Evolutionary conservation across 805 yeast species (phyloP), one percentile per base, ranked within the genome.

Genomic region (Cyberlindnera sargentensis): DNA sequence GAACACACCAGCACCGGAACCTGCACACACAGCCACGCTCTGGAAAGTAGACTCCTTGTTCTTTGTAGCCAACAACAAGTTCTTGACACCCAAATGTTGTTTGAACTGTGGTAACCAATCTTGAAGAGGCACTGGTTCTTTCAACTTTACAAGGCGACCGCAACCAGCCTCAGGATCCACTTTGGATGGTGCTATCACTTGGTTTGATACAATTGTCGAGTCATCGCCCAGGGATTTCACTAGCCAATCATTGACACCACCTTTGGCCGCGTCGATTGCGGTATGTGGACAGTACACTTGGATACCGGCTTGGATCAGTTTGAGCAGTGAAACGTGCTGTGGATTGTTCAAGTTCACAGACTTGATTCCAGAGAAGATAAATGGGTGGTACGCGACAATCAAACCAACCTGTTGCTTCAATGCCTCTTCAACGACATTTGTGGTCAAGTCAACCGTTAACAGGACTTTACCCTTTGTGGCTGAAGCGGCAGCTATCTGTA

Each of bases 161-260:
- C 84, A 84, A 0, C 97, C 98, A 35, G 84, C 82, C 4, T 70
- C 78, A 11, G 50, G 52, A 15, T 56, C 60, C 2, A 56, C 58
- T 5, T 59, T 49, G 37, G 70, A 71, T 1, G 76, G 72, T 39
- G 70, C 68, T 36, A 82, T 70, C 25, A 79, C 66, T 5, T 51
- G 24, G 47, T 50, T 38, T 26, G 38, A 34, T 52, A 61, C 57
- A 42, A 55, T 45, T 44, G 47, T 48, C 2, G 49, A 47, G 2
- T 61, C 58, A 0, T 62, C 56, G 3, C 75, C 56, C 5, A 83
- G 63, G 2, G 86, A 85, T 33, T 75, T 78, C 1, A 77, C 84
- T 35, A 93, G 70, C 84, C 95, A 93, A 60, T 89, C 98, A 53
- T 93, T 93, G 48, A 93, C 96, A 24, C 99, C 99, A n/a, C 83